These are phyloP conservation scores for Colletotrichum orchidophilum DNA, from an alignment of 2,329 filamentous ascomycete species.

Conservation along the genomic window DNA sequence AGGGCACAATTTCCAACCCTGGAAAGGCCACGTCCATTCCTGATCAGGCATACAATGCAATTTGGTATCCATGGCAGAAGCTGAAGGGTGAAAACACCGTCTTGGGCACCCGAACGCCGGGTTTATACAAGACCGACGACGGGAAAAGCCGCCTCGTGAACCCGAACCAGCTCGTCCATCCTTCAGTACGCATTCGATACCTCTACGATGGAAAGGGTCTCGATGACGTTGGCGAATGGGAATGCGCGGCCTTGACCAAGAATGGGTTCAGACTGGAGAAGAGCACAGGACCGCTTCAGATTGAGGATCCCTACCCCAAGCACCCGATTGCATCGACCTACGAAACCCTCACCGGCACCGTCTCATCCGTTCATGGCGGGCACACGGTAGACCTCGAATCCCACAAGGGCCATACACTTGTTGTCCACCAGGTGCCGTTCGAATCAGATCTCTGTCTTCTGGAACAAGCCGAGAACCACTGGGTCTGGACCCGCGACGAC, in stretches of 20 bases:
- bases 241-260: slow-evolving; percentile 31
- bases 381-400: background rate
- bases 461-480: slow-evolving; percentile 6
- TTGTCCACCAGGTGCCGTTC: slow-evolving; percentile 30
- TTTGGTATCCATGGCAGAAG: slow-evolving; percentile 19
- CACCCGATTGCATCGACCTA: slow-evolving; percentile 15
- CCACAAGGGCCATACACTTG: background rate
- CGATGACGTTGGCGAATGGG: slow-evolving; percentile 41
- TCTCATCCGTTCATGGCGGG: slow-evolving; percentile 11
- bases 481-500: slow-evolving; percentile 23
- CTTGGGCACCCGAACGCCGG: slow-evolving; percentile 36
- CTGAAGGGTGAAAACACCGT: slow-evolving; percentile 10
- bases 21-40: slow-evolving; percentile 9
- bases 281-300: background rate
- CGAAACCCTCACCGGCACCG: slow-evolving; percentile 16
- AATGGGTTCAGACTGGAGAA: slow-evolving; percentile 30
- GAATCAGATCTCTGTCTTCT: slow-evolving; percentile 33
- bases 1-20: slow-evolving; percentile 36
- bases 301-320: background rate
- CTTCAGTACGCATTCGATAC: slow-evolving; percentile 44
- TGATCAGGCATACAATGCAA: slow-evolving; percentile 11
- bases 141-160: background rate
- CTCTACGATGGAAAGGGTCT: slow-evolving; percentile 41
- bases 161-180: slow-evolving; percentile 43
- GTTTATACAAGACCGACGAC: slow-evolving; percentile 37